Conservation (phyloP, 2,329 filamentous ascomycete genomes). For the Aspergillus clavatus region DNA sequence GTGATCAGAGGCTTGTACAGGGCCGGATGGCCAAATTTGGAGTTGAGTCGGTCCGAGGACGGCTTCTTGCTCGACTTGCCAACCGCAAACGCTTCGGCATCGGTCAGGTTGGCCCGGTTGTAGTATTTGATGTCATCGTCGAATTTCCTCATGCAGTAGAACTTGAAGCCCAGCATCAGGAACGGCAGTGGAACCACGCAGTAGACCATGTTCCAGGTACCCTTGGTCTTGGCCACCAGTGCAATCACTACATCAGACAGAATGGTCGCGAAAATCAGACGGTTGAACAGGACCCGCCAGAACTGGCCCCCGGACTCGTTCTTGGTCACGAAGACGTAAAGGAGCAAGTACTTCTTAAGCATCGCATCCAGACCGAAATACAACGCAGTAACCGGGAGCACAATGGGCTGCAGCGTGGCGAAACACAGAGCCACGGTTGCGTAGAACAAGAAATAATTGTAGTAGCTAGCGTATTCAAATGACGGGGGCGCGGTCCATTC, state of each 20-base stretch:
- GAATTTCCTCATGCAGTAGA: constrained; percentile 71
- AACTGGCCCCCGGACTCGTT: constrained; percentile 90
- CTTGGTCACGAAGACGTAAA: constrained; percentile 96
- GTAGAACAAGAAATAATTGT: constrained; percentile 97
- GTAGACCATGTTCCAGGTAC: constrained; percentile 62
- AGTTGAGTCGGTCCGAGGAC: constrained; percentile 63
- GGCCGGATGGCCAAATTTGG: constrained; percentile 83
- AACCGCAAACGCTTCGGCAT: constrained; percentile 42
- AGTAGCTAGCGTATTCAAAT: constrained; percentile 95
- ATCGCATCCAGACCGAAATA: constrained; percentile 86
- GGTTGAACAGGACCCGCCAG: constrained; percentile 89
- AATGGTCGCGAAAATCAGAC: constrained; percentile 76
- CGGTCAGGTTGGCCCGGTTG: constrained; percentile 58
- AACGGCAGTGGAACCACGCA: constrained; percentile 70
- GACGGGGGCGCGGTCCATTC: constrained; percentile 86
- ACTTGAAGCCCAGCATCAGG: constrained; percentile 76
- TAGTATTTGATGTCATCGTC: constrained; percentile 79
- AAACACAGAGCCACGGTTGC: constrained; percentile 83
- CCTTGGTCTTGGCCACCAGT: constrained; percentile 67
- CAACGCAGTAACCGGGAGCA: constrained; percentile 76
- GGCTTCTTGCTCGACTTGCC: constrained; percentile 37
- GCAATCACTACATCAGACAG: constrained; percentile 75
- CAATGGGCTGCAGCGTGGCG: constrained; percentile 77
- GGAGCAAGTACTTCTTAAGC: constrained; percentile 89
- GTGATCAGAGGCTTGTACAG: constrained; percentile 85